phyloP scores from a whole-genome alignment of 1,284 basidiomycete species.

The Porodaedalea pini region DNA sequence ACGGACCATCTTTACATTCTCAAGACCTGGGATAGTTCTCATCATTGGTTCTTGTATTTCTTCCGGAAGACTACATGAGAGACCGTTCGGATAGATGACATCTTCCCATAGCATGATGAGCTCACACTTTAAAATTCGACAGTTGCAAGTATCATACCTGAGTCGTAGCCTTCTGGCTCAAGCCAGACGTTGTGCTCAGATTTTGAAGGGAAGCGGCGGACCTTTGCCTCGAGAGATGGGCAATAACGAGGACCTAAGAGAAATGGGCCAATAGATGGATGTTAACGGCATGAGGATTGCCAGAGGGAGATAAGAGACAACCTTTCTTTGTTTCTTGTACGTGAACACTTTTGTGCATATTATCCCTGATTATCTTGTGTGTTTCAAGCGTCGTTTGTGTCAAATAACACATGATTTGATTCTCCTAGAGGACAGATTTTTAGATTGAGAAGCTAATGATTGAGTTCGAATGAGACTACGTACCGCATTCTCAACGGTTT shows the following conservation, averaged over 20 bases:
- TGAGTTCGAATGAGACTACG: constrained; percentile 29
- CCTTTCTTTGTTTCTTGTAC: constrained; percentile 86
- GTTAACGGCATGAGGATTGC: too few species aligned
- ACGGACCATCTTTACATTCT: constrained; percentile 75
- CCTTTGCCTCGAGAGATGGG: constrained; percentile 86
- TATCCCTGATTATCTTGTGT: constrained; percentile 69
- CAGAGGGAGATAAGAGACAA: constrained; percentile 25
- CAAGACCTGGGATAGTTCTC: constrained; percentile 78
- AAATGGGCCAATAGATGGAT: background rate
- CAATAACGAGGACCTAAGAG: constrained; percentile 80
- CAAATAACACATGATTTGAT: constrained; percentile 72
- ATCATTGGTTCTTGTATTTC: constrained; percentile 80
- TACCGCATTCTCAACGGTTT: constrained; percentile 40
- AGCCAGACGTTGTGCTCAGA: constrained; percentile 78
- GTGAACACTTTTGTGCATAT: constrained; percentile 75
- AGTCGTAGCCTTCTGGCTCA: constrained; percentile 88
- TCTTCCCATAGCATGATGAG: constrained; percentile 36
- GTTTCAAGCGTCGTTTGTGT: constrained; percentile 73
- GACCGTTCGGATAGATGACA: constrained; percentile 85
- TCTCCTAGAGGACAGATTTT: constrained; percentile 40
- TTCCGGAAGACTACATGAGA: constrained; percentile 83
- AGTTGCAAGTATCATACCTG: constrained; percentile 44
- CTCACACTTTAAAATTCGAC: background rate
- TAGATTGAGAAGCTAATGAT: too few species aligned
- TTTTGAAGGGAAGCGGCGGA: constrained; percentile 75